Evolutionary conservation across 2,329 filamentous ascomycete genomes (phyloP), one percentile per base, ranked within the genome.

Genomic region (Nemania serpens): DNA sequence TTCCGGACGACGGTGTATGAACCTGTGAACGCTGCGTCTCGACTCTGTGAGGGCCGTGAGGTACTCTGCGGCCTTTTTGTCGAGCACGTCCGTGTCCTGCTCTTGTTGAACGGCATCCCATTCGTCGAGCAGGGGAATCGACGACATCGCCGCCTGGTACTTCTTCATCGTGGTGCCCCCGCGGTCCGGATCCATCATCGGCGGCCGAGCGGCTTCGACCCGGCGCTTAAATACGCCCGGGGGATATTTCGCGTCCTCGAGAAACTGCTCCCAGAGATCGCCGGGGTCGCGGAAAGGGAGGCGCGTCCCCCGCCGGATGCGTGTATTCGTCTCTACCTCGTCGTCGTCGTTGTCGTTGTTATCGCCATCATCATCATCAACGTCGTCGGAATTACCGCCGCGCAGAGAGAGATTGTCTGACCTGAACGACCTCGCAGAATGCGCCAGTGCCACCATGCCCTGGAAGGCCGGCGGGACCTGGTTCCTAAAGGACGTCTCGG

Each of bases 221-320:
- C 46, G 47, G 5, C 5, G 1, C 17, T 15, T 2, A 11, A 55
- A 61, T n/a, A 9, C 13, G 3, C 39, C 39, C 12, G 4, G 9
- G 12, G 61, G 61, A 36, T 53, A 60, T 1, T 5, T 29, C 3
- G 36, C 39, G 33, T 66, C 64, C 13, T 55, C 45, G 12, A 52
- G 13, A 9, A 66, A 10, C 15, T 66, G 46, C 1, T 45, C 33
- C 61, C 61, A 66, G 10, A 66, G 58, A 10, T 12, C 20, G 1
- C 15, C 3, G 3, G 64, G 61, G 4, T 59, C 45, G 20, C 49
- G 48, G 22, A 61, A 59, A 18, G 3, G 51, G 17, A 56, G 12
- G 3, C 13, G 12, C 37, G 43, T 29, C 6, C 7, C 18, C 5
- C 18, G 9, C 9, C 63, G 61, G 13, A 45, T 34, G 1, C 2